Percentiles rank a stretch among this genome's conserved stretches.
Evolutionary conservation across 192 early-diverging fungal species (phyloP).

Genomic region (Backusella tarrabulga): DNA sequence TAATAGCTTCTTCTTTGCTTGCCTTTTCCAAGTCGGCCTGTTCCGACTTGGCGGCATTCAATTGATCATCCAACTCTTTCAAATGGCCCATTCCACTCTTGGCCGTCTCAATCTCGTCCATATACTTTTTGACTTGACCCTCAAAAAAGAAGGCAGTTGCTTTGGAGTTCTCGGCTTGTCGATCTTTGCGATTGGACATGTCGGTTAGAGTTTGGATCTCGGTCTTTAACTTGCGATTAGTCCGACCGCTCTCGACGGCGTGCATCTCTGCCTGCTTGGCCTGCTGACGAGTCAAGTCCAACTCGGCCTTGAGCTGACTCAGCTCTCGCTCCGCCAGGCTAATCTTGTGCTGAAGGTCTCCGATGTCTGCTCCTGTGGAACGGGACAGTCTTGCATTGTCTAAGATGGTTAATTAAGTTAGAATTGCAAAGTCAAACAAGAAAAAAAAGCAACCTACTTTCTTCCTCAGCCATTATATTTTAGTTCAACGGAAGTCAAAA

Average conservation of each 20-base stretch:
- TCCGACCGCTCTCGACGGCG: constrained; percentile 32
- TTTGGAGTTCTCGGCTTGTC: constrained; percentile 41
- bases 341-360: constrained; percentile 38
- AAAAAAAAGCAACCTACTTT: not conserved
- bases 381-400: not conserved
- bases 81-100: constrained; percentile 34
- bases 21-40: constrained; percentile 21
- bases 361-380: constrained; percentile 35
- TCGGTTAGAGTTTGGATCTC: constrained; percentile 42
- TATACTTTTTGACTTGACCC: constrained; percentile 40
- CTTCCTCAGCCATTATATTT: not conserved
- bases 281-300: constrained; percentile 33
- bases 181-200: constrained; percentile 40
- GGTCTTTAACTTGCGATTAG: constrained; percentile 36
- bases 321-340: constrained; percentile 33
- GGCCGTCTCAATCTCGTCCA: constrained; percentile 41
- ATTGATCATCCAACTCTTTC: constrained; percentile 36
- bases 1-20: constrained; percentile 23
- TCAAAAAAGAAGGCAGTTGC: constrained; percentile 45
- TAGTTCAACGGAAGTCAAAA: not conserved
- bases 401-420: not conserved
- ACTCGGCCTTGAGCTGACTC: constrained; percentile 12
- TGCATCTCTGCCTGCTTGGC: constrained; percentile 33
- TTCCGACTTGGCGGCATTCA: constrained; percentile 27
- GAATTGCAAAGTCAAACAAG: not conserved